These are phyloP conservation scores for Metschnikowia kunwiensis DNA, from an alignment of 805 yeast genomes.

Conservation along the genomic window DNA sequence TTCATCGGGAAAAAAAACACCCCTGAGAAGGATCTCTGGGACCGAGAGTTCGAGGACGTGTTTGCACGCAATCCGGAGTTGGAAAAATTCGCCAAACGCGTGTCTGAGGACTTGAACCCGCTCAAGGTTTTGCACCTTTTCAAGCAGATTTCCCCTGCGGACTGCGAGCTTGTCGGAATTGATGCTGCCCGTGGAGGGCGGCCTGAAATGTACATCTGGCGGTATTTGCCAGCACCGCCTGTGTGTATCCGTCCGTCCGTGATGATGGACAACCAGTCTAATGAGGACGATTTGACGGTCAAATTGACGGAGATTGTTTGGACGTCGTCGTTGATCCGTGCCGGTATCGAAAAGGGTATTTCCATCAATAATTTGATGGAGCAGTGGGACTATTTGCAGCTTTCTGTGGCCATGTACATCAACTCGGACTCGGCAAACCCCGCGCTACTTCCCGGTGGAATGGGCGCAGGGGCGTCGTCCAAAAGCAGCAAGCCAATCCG, in stretches of 20 bases:
- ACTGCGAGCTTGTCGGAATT: constrained; percentile 89
- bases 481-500: constrained; percentile 76
- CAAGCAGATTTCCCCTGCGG: constrained; percentile 79
- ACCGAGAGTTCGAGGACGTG: constrained; percentile 77
- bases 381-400: constrained; percentile 96
- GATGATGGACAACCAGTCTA: constrained; percentile 84
- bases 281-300: constrained; percentile 96
- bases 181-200: constrained; percentile 85
- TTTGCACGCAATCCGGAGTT: constrained; percentile 78
- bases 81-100: constrained; percentile 80
- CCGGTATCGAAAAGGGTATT: constrained; percentile 93
- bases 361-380: constrained; percentile 93
- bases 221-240: constrained; percentile 97
- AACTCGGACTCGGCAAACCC: constrained; percentile 92
- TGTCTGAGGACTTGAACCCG: constrained; percentile 92
- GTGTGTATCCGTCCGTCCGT: constrained; percentile 98
- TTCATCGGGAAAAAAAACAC: constrained; percentile 90
- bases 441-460: constrained; percentile 67
- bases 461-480: constrained; percentile 42
- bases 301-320: constrained; percentile 94
- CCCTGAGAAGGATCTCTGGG: constrained; percentile 84
- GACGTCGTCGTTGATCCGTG: constrained; percentile 91
- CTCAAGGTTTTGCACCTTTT: constrained; percentile 82
- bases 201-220: constrained; percentile 96
- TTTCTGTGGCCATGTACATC: constrained; percentile 95